A percentile compares a stretch with the other conserved stretches of the same genome.
phyloP scores from a whole-genome alignment of 176 grass and related monocot genomes.

The Carex pumila region DNA sequence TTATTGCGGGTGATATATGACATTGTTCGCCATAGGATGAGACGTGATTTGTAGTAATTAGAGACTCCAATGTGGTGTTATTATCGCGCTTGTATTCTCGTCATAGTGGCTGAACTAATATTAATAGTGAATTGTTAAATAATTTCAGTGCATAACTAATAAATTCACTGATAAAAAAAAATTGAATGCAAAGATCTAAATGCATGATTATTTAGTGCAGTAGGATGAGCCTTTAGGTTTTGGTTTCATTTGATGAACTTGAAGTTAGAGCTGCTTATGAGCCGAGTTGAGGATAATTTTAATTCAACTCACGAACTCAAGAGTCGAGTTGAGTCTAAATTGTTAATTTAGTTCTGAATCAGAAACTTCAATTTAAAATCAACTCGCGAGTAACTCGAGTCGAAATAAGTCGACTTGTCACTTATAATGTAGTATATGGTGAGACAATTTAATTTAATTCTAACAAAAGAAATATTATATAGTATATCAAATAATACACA shows the following conservation, averaged over 20 bases:
- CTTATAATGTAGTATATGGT: too few relatives aligned
- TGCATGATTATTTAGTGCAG: background rate
- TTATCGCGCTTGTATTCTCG: conserved; percentile 23
- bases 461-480: too few relatives aligned
- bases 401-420: too few relatives aligned
- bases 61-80: background rate
- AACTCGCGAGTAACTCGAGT: too few relatives aligned
- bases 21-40: conserved; percentile 48
- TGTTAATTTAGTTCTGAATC: too few relatives aligned
- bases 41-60: background rate
- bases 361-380: too few relatives aligned
- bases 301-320: too few relatives aligned
- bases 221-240: background rate
- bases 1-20: conserved; percentile 67
- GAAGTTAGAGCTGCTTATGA: too few relatives aligned
- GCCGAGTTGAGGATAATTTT: too few relatives aligned
- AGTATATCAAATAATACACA: too few relatives aligned
- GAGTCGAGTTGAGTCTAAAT: too few relatives aligned
- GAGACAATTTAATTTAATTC: too few relatives aligned
- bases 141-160: conserved; percentile 15
- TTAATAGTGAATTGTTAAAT: background rate
- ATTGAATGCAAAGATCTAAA: background rate
- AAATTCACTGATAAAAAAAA: conserved; percentile 4
- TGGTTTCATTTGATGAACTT: background rate
- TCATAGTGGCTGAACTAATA: background rate